Base-by-base conservation (phyloP, 768 basidiomycete genomes). In the Termitomyces sp. region DNA sequence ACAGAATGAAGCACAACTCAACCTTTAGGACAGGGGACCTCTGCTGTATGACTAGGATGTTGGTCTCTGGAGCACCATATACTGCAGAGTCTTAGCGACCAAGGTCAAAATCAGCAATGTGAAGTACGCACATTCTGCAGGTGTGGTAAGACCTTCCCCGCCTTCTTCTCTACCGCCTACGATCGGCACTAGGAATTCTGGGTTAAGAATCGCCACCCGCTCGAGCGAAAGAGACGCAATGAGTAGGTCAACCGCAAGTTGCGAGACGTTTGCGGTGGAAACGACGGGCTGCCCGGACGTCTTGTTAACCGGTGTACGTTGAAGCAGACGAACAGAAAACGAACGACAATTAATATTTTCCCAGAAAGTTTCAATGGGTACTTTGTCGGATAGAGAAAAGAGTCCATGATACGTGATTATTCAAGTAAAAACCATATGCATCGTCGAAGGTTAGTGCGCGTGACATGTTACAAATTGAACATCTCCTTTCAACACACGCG, bases 11-110 rank as follows among this genome's bases (percentile, higher is more conserved):
- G 9, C 24, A 44, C 10, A 40, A 26, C 75, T 38, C 59, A 42
- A 89, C 92, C 76, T 90, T 90, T 56, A 93, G 70, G 3, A 83
- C 82, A 16, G 91, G 92, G 20, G 92, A 92, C 57, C 90, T 74
- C 64, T 93, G 91, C 65, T 92, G 92, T 18, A 93, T 68, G 48
- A 90, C 75, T 38, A 82, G 74, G n/a, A 92, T 58, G 46, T 79
- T 69, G 51, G 71, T 62, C 5, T 73, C 76, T 33, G 74, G 66
- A 46, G 75, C 77, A 7, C 87, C 86, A 64, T 85, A 92, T 8
- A 93, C 90, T 92, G 64, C 28, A 32, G 43, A 54, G 59, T 43
- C 54, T 56, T 58, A 48, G 52, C 26, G 16, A 40, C 38, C 10
- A 22, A 35, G 38, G 30, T 52, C 36, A 18, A 12, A 46, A 22